Percentiles rank a stretch among this genome's conserved stretches.
Conservation (phyloP, 2,329 filamentous ascomycete genomes). For the Cytospora chrysosperma region DNA sequence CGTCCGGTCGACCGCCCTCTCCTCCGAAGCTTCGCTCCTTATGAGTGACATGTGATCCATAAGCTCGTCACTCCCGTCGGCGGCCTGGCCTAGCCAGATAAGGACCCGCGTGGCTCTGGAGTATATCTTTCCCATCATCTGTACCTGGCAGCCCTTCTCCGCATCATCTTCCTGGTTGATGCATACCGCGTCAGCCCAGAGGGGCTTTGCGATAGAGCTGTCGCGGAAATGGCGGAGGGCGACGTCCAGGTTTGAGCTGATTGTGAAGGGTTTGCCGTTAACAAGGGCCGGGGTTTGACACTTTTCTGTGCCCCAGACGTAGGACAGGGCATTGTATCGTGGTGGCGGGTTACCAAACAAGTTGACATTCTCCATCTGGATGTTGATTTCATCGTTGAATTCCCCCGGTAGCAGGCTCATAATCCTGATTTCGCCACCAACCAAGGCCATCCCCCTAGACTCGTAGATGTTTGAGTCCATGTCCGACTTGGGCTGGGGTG, state of each 20-base stretch:
- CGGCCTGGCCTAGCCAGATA: slow-evolving; percentile 25
- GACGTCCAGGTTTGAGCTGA: slow-evolving; percentile 23
- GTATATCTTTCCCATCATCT: neutral
- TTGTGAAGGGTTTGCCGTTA: slow-evolving; percentile 13
- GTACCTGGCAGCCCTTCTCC: slow-evolving; percentile 18
- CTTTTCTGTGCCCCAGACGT: slow-evolving; percentile 26
- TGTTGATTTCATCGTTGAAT: neutral
- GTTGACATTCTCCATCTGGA: slow-evolving; percentile 21
- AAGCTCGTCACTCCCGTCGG: slow-evolving; percentile 15
- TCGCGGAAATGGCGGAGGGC: slow-evolving; percentile 17
- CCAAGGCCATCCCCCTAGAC: neutral
- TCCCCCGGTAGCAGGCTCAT: neutral
- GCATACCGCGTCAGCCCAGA: slow-evolving; percentile 11
- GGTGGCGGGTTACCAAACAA: slow-evolving; percentile 13
- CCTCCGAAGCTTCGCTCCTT: neutral
- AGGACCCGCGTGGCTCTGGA: neutral
- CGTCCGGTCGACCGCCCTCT: neutral
- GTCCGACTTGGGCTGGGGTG: no score
- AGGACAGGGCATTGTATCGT: slow-evolving; percentile 27
- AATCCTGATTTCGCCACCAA: slow-evolving; percentile 9
- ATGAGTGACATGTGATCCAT: neutral
- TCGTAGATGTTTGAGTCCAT: no score
- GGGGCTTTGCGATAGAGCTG: neutral
- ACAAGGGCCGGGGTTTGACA: slow-evolving; percentile 16
- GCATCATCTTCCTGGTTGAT: neutral